A percentile compares a stretch with the other conserved stretches of the same genome.
These are phyloP conservation scores for Debaryomyces coudertii DNA, from an alignment of 1,139 yeast genomes.

Conservation along the genomic window DNA sequence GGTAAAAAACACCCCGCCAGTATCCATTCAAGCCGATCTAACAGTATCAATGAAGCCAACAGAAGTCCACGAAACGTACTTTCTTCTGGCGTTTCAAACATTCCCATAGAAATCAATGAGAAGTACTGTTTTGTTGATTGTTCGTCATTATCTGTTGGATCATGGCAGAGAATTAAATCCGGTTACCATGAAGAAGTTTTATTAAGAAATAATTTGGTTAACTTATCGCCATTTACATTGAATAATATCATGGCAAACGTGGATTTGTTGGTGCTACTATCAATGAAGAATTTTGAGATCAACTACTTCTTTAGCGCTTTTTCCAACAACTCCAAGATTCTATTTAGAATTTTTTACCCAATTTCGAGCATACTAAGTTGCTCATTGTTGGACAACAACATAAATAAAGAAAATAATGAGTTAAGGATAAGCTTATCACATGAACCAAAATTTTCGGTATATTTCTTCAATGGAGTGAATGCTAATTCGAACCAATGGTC, in stretches of 20 bases:
- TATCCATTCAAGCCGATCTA: conserved; percentile 25
- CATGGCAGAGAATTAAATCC: conserved; percentile 76
- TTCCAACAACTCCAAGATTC: conserved; percentile 64
- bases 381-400: conserved; percentile 51
- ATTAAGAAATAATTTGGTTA: conserved; percentile 51
- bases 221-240: conserved; percentile 67
- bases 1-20: conserved; percentile 22
- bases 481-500: conserved; percentile 72
- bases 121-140: conserved; percentile 71
- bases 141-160: conserved; percentile 68
- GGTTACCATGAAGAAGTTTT: conserved; percentile 52
- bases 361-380: conserved; percentile 48
- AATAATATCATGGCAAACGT: conserved; percentile 66
- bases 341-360: conserved; percentile 74
- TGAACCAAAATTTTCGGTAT: conserved; percentile 77
- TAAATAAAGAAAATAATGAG: conserved; percentile 49
- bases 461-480: conserved; percentile 56
- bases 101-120: conserved; percentile 63
- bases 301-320: conserved; percentile 75
- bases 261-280: conserved; percentile 66
- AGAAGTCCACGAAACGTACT: conserved; percentile 10
- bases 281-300: conserved; percentile 69
- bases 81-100: conserved; percentile 13
- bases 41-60: conserved; percentile 19
- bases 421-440: conserved; percentile 54